Percentiles rank a stretch among this genome's conserved stretches.
Conservation (phyloP, 257 asterid genomes). For the Fraxinus anomala region DNA sequence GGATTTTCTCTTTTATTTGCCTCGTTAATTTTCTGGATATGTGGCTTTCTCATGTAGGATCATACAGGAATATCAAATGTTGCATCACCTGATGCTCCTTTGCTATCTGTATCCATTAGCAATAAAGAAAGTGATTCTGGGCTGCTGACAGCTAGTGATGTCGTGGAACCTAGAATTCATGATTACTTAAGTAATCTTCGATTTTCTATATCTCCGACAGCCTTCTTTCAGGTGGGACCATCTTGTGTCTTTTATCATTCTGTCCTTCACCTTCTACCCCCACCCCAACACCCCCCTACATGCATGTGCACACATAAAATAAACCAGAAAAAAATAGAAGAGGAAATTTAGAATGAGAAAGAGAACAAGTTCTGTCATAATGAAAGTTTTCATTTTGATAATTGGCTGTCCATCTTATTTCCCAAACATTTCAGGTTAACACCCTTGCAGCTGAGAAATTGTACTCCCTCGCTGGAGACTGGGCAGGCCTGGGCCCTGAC, state of each 20-base stretch:
- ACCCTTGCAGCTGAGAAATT: slow-evolving; percentile 95
- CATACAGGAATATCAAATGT: slow-evolving; percentile 96
- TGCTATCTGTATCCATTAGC: slow-evolving; percentile 52
- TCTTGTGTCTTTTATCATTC: slow-evolving; percentile 1
- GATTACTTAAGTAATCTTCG: slow-evolving; percentile 75
- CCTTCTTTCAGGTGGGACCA: slow-evolving; percentile 86
- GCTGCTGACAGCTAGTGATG: slow-evolving; percentile 46
- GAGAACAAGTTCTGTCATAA: neutral
- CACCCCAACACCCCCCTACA: neutral
- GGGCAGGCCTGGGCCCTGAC: slow-evolving; percentile 93
- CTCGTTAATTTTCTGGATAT: slow-evolving; percentile 19
- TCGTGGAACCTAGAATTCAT: slow-evolving; percentile 77
- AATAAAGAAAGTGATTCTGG: slow-evolving; percentile 47
- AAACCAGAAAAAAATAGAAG: neutral
- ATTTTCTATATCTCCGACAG: slow-evolving; percentile 91
- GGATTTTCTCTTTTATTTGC: slow-evolving; percentile 2
- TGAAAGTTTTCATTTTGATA: slow-evolving; percentile 8
- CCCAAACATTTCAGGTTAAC: slow-evolving; percentile 67
- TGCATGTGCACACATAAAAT: neutral
- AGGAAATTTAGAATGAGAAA: slow-evolving; percentile 7
- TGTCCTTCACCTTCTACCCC: neutral
- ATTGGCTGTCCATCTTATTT: slow-evolving; percentile 15
- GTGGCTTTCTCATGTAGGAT: slow-evolving; percentile 54
- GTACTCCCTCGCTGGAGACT: slow-evolving; percentile 95
- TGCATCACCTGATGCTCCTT: slow-evolving; percentile 92